phyloP scores from a whole-genome alignment of 2,329 filamentous ascomycete species.

The Xylaria sp. region DNA sequence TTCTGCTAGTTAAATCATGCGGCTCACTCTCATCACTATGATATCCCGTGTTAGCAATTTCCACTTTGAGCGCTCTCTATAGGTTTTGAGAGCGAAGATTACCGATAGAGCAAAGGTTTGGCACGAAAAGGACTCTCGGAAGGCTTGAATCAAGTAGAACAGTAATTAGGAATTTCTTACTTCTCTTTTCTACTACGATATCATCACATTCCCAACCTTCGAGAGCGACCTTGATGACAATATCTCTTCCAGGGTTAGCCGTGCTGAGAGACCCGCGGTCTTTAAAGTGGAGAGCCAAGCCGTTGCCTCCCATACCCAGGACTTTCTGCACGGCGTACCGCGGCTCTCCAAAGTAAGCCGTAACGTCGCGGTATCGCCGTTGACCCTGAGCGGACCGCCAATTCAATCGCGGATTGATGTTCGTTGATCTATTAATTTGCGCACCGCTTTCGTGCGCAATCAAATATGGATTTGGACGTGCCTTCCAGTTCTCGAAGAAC shows the following conservation, averaged over 20 bases:
- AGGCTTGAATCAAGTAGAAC: background rate
- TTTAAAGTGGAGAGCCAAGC: slow-evolving; percentile 28
- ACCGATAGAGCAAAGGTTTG: background rate
- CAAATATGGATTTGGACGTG: background rate
- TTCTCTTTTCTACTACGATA: slow-evolving; percentile 15
- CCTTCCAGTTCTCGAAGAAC: background rate
- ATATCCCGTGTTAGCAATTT: background rate
- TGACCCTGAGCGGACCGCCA: background rate
- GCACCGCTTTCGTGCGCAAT: background rate
- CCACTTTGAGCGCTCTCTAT: background rate
- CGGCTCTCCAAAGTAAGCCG: slow-evolving; percentile 6
- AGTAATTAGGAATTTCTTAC: background rate
- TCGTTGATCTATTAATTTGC: background rate
- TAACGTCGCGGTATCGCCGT: background rate
- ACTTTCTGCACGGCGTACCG: slow-evolving; percentile 1
- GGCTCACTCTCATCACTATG: slow-evolving; percentile 33
- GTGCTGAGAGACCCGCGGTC: background rate
- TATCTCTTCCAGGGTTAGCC: slow-evolving; percentile 21
- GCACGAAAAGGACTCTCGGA: background rate
- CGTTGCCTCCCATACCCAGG: slow-evolving; percentile 30
- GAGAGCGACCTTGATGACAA: slow-evolving; percentile 38
- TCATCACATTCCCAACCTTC: background rate
- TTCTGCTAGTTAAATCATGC: background rate
- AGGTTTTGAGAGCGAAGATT: background rate
- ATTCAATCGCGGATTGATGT: background rate